These are phyloP conservation scores for Hippophae tibetana DNA, from an alignment of 306 rosid species.

Conservation along the genomic window DNA sequence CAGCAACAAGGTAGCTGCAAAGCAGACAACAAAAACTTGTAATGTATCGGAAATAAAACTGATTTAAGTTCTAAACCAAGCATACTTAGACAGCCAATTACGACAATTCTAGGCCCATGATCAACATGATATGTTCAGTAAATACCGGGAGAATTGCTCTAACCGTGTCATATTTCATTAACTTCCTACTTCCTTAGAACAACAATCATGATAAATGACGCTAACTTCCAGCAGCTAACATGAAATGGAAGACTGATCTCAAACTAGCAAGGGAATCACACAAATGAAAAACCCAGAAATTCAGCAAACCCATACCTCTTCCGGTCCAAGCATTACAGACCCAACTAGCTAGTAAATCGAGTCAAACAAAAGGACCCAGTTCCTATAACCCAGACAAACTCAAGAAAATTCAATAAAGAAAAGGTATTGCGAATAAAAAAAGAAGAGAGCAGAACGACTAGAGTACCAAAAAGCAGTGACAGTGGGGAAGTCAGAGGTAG, in stretches of 20 bases:
- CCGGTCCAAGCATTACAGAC: not conserved
- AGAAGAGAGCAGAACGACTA: not conserved
- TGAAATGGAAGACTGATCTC: too few relatives aligned
- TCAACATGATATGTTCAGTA: not conserved
- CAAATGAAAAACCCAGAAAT: not conserved
- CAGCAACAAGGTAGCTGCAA: slow-evolving; percentile 51
- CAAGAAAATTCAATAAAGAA: not conserved
- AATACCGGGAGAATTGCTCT: not conserved
- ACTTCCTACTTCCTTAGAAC: too few relatives aligned
- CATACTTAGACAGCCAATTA: too few relatives aligned
- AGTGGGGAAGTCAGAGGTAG: slow-evolving; percentile 39
- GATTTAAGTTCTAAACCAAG: not conserved
- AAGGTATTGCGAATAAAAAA: not conserved
- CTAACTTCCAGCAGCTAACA: too few relatives aligned
- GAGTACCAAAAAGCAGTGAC: slow-evolving; percentile 46
- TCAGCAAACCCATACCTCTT: not conserved
- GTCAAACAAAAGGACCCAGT: not conserved
- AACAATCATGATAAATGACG: too few relatives aligned
- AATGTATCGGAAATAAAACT: slow-evolving; percentile 6
- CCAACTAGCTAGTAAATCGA: not conserved
- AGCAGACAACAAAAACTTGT: slow-evolving; percentile 24
- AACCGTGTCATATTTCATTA: too few relatives aligned
- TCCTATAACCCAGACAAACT: not conserved
- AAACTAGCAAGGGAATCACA: too few relatives aligned
- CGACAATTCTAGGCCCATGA: not conserved